phyloP scores from a whole-genome alignment of 352 stramenopile species.

The Phytophthora pistaciae region DNA sequence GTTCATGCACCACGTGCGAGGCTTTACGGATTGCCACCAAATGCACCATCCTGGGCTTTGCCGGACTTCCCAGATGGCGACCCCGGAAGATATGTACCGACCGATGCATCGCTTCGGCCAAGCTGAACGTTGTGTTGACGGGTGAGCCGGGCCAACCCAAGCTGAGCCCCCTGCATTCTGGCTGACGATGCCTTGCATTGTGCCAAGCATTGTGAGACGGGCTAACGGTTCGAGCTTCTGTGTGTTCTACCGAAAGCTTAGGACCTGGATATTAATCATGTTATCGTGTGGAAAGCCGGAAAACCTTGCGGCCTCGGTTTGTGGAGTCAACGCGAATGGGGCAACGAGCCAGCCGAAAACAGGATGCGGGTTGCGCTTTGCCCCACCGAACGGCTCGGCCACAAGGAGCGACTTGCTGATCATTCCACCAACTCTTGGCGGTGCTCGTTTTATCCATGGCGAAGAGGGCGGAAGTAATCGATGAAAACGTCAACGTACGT shows the following conservation, averaged over 20 bases:
- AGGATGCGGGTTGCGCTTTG: slow-evolving; percentile 17
- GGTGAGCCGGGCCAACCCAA: slow-evolving; percentile 24
- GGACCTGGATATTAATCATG: slow-evolving; percentile 13
- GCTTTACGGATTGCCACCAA: background rate
- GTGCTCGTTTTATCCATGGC: background rate
- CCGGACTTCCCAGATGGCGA: slow-evolving; percentile 15
- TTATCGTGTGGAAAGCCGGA: slow-evolving; percentile 24
- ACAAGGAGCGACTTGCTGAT: background rate
- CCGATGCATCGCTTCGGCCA: background rate
- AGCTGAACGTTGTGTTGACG: background rate
- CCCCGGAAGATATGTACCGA: slow-evolving; percentile 19
- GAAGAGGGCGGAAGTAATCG: background rate
- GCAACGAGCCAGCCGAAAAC: slow-evolving; percentile 4
- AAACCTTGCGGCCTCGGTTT: slow-evolving; percentile 21
- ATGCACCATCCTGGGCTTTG: slow-evolving; percentile 14
- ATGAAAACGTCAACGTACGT: too few relatives aligned
- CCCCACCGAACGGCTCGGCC: slow-evolving; percentile 17
- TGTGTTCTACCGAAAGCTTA: background rate
- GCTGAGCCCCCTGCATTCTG: slow-evolving; percentile 5
- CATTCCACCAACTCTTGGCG: background rate
- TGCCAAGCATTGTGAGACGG: background rate
- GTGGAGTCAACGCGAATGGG: slow-evolving; percentile 17
- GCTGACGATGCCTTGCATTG: slow-evolving; percentile 1
- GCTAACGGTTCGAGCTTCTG: background rate
- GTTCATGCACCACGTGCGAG: background rate